A percentile compares a stretch with the other conserved stretches of the same genome.
These are phyloP conservation scores for Pseudocercospora macadamiae DNA, from an alignment of 2,329 filamentous ascomycete species.

Conservation along the genomic window DNA sequence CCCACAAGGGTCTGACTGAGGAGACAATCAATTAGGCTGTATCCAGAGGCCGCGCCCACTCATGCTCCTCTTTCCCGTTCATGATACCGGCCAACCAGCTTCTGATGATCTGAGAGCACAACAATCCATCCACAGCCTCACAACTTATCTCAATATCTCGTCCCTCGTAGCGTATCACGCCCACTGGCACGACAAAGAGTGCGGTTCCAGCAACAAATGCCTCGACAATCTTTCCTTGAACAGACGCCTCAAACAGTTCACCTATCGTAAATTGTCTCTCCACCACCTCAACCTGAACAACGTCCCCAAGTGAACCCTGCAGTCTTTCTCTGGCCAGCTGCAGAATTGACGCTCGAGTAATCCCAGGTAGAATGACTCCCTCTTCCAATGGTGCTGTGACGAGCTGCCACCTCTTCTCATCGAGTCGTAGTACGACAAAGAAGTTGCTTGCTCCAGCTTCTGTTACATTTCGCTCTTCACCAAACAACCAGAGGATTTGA, in stretches of 20 bases:
- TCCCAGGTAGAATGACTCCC: slow-evolving; percentile 79
- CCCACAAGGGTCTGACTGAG: too few species aligned
- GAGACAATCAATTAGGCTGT: slow-evolving; percentile 33
- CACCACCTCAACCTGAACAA: slow-evolving; percentile 25
- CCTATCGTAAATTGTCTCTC: slow-evolving; percentile 27
- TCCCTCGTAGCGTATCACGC: slow-evolving; percentile 44
- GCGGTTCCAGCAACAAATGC: slow-evolving; percentile 84
- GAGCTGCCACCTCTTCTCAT: slow-evolving; percentile 63
- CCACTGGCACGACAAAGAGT: slow-evolving; percentile 48
- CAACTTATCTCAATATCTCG: slow-evolving; percentile 44
- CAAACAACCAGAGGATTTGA: slow-evolving; percentile 82
- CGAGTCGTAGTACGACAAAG: slow-evolving; percentile 76
- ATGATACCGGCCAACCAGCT: slow-evolving; percentile 49
- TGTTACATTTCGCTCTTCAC: slow-evolving; percentile 70
- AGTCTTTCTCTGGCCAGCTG: slow-evolving; percentile 69
- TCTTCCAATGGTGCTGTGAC: slow-evolving; percentile 81
- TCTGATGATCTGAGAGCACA: slow-evolving; percentile 44
- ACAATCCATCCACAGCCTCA: slow-evolving; percentile 40
- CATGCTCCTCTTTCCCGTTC: slow-evolving; percentile 47
- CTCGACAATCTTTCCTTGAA: slow-evolving; percentile 56
- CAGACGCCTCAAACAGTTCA: slow-evolving; percentile 23
- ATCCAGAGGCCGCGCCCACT: slow-evolving; percentile 47
- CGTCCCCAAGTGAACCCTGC: slow-evolving; percentile 28
- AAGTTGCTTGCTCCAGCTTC: slow-evolving; percentile 93
- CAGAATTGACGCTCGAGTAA: slow-evolving; percentile 77